Conservation (phyloP, 2,329 filamentous ascomycete genomes). For the Diplodia sapinea region DNA sequence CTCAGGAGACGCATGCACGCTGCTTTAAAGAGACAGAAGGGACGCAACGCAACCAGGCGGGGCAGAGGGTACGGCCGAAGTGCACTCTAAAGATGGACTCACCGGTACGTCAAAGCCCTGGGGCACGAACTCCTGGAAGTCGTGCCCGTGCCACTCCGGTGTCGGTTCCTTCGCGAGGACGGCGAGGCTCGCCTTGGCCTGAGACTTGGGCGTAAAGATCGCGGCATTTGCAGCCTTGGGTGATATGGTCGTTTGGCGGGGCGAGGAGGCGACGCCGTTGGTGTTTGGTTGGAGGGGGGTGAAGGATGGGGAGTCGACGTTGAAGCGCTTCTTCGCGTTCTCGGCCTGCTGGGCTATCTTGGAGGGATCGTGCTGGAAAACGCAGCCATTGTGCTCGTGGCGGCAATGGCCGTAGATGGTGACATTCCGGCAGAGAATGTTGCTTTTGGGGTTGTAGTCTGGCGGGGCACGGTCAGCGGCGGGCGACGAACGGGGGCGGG, state of each 20-base stretch:
- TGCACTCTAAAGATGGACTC: conserved; percentile 40
- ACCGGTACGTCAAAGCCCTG: conserved; percentile 60
- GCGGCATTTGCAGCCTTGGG: conserved; percentile 89
- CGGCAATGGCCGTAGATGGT: conserved; percentile 92
- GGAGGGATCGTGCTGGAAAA: conserved; percentile 83
- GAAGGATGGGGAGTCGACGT: conserved; percentile 95
- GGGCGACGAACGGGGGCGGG: conserved; percentile 4
- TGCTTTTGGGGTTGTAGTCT: conserved; percentile 58
- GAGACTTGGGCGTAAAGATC: conserved; percentile 76
- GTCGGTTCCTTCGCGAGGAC: conserved; percentile 54
- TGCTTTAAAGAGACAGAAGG: neutral
- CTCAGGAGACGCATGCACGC: conserved; percentile 11
- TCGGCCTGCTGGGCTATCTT: conserved; percentile 63
- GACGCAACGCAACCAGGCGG: neutral
- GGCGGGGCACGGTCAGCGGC: conserved; percentile 17
- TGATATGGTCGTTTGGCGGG: conserved; percentile 78
- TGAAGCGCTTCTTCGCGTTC: conserved; percentile 74
- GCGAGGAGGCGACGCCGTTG: conserved; percentile 53
- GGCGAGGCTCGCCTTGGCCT: conserved; percentile 34
- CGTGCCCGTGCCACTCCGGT: conserved; percentile 56
- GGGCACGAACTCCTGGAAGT: conserved; percentile 61
- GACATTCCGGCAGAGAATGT: conserved; percentile 90
- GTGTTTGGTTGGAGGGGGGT: conserved; percentile 68
- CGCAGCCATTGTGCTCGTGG: conserved; percentile 82
- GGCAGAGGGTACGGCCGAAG: neutral